These are phyloP conservation scores for Cordia subcordata DNA, from an alignment of 257 asterid genomes.

Conservation along the genomic window DNA sequence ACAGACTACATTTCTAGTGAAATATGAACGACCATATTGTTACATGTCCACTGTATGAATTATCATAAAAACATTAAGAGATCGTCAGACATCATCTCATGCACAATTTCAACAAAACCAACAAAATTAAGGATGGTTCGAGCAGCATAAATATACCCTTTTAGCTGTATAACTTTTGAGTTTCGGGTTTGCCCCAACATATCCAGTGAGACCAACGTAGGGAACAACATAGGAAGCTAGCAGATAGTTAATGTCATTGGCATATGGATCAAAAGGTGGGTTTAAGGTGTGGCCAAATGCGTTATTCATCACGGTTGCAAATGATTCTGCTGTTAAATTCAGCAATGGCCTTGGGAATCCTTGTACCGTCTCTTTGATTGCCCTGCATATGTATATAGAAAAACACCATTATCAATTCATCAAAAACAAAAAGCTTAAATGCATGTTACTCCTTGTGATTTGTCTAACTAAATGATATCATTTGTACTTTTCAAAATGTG, in stretches of 20 bases:
- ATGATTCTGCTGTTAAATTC: slow-evolving; percentile 46
- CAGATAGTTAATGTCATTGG: slow-evolving; percentile 64
- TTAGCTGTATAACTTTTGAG: slow-evolving; percentile 48
- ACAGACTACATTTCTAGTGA: no score
- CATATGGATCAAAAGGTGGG: slow-evolving; percentile 86
- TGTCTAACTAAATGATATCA: no score
- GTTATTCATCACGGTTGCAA: slow-evolving; percentile 53
- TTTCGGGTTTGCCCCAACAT: slow-evolving; percentile 77
- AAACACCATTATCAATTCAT: background rate
- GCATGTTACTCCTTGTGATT: no score
- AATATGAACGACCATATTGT: no score
- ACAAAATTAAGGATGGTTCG: slow-evolving; percentile 24
- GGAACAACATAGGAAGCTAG: slow-evolving; percentile 79
- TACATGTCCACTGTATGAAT: no score
- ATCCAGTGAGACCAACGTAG: slow-evolving; percentile 88
- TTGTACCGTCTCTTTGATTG: slow-evolving; percentile 50
- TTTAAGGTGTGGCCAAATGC: slow-evolving; percentile 45
- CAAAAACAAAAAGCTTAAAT: no score
- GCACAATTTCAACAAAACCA: slow-evolving; percentile 50
- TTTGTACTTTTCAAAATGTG: no score
- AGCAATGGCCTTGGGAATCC: slow-evolving; percentile 86
- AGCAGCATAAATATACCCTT: slow-evolving; percentile 35
- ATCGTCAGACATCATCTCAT: no score
- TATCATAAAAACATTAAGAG: no score
- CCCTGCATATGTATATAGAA: slow-evolving; percentile 31